Evolutionary conservation across 139 green algal genomes (phyloP), one percentile per base, ranked within the genome.

Genomic region (Chlorella sp.): DNA sequence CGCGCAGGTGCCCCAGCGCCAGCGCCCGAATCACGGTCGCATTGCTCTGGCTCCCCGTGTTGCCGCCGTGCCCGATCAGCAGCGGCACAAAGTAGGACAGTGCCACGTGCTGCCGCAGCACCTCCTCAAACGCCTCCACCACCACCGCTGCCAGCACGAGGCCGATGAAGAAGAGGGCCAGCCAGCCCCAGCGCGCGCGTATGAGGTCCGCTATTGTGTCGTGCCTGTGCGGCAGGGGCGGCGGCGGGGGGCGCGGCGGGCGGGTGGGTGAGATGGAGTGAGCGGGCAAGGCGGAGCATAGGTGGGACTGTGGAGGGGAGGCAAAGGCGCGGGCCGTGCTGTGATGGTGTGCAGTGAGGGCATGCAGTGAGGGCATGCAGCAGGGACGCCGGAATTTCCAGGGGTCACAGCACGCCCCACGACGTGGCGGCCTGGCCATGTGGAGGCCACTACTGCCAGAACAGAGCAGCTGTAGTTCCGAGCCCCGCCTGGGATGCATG

Each of bases 31-130:
- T 97, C 26, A 97, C 87, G 2, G 93, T 97, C 68, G 92, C 93
- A 12, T 96, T 95, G 39, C 91, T 88, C 86, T 97, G 95, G 16
- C 91, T 95, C 64, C 95, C 95, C 0, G 95, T 96, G 93, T 97
- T 97, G 86, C 95, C 95, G 40, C 94, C 95, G 87, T 97, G 95
- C 0, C 95, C 95, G 85, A 97, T 97, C 42, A 97, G 92, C 15
- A 97, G 91, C 0, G 95, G 95, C 36, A 97, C 93, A 68, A 97
- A 97, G 90, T 96, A 96, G 5, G 82, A 92, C 19, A 96, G 92
- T 92, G 95, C 91, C 37, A 96, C 94, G 78, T 97, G 86, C 36
- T 92, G 80, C 81, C 92, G 90, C 30, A 97, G 81, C 12, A 96
- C 77, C 89, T 53, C 40, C 80, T 96, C 94, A 90, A 96, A 97